Evolutionary conservation across 257 asterid genomes (phyloP).

Genomic region (Forsythia viridissima): DNA sequence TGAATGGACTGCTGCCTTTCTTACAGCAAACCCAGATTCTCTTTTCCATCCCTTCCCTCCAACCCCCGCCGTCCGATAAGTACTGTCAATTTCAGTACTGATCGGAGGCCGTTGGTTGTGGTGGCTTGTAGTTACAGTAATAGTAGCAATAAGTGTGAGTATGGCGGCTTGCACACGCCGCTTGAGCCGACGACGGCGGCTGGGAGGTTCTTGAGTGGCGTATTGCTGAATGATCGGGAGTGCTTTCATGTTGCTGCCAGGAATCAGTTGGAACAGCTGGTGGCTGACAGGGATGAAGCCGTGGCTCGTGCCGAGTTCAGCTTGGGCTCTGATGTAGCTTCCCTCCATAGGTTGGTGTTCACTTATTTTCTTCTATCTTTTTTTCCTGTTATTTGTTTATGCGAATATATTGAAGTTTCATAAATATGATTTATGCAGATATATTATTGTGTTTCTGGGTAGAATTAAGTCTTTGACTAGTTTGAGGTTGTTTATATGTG

Average conservation of each 20-base stretch:
- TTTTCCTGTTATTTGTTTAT: neutral
- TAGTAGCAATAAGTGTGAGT: constrained; percentile 41
- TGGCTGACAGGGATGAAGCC: constrained; percentile 55
- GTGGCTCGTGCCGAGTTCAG: constrained; percentile 56
- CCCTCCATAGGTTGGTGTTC: constrained; percentile 68
- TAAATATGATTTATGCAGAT: too few species aligned
- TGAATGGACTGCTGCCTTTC: constrained; percentile 73
- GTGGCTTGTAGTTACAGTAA: constrained; percentile 23
- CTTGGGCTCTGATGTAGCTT: constrained; percentile 68
- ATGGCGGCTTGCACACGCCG: constrained; percentile 68
- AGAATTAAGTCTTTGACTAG: too few species aligned
- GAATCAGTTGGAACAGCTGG: constrained; percentile 58
- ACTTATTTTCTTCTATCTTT: neutral
- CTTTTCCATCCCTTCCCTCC: constrained; percentile 32
- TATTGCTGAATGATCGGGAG: constrained; percentile 58
- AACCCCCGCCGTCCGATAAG: constrained; percentile 19
- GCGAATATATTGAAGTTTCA: too few species aligned
- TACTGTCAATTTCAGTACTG: neutral
- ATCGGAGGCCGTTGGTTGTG: constrained; percentile 32
- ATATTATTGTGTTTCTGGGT: too few species aligned
- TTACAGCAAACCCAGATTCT: constrained; percentile 26
- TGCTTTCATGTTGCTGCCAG: constrained; percentile 49
- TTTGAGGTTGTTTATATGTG: too few species aligned
- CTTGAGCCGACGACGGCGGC: constrained; percentile 66
- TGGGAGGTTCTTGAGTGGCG: constrained; percentile 59